Percentiles rank a stretch among this genome's conserved stretches.
Evolutionary conservation across 2,329 filamentous ascomycete species (phyloP).

Genomic region (Diplocarpon rosae): DNA sequence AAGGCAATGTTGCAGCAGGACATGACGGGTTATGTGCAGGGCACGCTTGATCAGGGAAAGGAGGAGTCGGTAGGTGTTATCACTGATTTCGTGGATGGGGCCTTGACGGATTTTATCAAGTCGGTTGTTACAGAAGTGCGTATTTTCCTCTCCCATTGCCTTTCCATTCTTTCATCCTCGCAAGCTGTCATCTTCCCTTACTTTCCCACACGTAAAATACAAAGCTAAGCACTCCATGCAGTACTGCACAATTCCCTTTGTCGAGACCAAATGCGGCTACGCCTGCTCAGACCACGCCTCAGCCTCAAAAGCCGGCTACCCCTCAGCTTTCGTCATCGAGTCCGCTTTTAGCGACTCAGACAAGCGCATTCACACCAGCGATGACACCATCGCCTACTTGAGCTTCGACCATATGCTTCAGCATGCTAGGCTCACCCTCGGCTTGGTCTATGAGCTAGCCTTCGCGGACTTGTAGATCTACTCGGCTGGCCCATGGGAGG

Average conservation of each 20-base stretch:
- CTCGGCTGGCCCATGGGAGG: too few species aligned
- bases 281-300: conserved; percentile 69
- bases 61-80: conserved; percentile 85
- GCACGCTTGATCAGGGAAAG: conserved; percentile 70
- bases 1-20: conserved; percentile 98
- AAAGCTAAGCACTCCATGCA: conserved; percentile 22
- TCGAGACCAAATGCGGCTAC: conserved; percentile 82
- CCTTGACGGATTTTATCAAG: conserved; percentile 84
- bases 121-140: conserved; percentile 60
- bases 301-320: conserved; percentile 63
- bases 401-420: conserved; percentile 88
- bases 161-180: too few species aligned
- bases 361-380: conserved; percentile 58
- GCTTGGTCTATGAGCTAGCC: conserved; percentile 73
- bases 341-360: conserved; percentile 56
- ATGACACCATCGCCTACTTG: conserved; percentile 60
- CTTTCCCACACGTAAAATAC: too few species aligned
- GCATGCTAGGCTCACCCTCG: conserved; percentile 75
- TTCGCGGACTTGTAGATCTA: conserved; percentile 37
- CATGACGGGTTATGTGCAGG: conserved; percentile 86
- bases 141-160: background rate
- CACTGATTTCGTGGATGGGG: conserved; percentile 77
- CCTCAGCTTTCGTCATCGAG: conserved; percentile 67
- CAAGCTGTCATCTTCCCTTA: too few species aligned
- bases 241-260: conserved; percentile 83